Conservation (phyloP, 371 early-diverging fungal genomes). For the Mucor racemosus region DNA sequence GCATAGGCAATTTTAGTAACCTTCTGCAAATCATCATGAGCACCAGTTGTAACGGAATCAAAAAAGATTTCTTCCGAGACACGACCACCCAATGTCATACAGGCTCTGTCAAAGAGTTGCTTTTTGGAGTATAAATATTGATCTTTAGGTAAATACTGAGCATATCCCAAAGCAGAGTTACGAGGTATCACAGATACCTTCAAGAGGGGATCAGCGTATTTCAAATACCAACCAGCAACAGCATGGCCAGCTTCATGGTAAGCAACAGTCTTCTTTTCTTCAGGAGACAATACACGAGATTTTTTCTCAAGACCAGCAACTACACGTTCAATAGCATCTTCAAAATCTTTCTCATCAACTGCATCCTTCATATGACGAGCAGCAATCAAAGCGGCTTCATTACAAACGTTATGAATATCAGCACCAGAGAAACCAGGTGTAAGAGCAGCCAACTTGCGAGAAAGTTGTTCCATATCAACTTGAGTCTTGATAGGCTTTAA, state of each 20-base stretch:
- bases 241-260: slow-evolving; percentile 99
- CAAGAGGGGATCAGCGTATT: slow-evolving; percentile 94
- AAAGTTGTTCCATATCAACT: slow-evolving; percentile 79
- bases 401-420: slow-evolving; percentile 98
- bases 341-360: slow-evolving; percentile 91
- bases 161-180: slow-evolving; percentile 95
- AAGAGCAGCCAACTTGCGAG: slow-evolving; percentile 76
- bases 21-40: slow-evolving; percentile 94
- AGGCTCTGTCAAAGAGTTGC: slow-evolving; percentile 96
- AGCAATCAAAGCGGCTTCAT: slow-evolving; percentile 98
- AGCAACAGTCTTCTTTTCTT: slow-evolving; percentile 98
- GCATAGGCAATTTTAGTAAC: slow-evolving; percentile 98
- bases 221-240: slow-evolving; percentile 97
- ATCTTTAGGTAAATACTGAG: slow-evolving; percentile 98
- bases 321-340: slow-evolving; percentile 97
- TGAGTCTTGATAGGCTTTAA: slow-evolving; percentile 90
- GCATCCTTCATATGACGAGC: slow-evolving; percentile 81
- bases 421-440: slow-evolving; percentile 99
- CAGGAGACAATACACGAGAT: slow-evolving; percentile 92
- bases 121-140: slow-evolving; percentile 92
- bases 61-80: slow-evolving; percentile 96
- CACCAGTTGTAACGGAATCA: slow-evolving; percentile 87
- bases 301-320: slow-evolving; percentile 98
- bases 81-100: slow-evolving; percentile 98
- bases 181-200: slow-evolving; percentile 99